Percentiles rank a stretch among this genome's conserved stretches.
phyloP scores from a whole-genome alignment of 1,284 basidiomycete genomes.

The Ceratobasidium theobromae region DNA sequence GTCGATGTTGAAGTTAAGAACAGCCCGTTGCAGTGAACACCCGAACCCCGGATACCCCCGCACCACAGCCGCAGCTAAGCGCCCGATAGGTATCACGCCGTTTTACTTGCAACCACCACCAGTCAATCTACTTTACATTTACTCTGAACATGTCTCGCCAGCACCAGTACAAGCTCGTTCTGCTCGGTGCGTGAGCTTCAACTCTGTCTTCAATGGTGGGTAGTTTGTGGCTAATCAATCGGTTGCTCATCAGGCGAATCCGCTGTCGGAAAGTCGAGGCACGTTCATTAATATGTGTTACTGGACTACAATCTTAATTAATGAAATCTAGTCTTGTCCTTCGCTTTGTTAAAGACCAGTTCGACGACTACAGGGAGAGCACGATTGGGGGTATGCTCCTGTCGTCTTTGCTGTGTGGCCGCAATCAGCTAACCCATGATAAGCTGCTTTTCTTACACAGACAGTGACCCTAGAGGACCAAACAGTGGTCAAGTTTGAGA shows the following conservation, averaged over 20 bases:
- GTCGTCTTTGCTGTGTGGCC: not conserved
- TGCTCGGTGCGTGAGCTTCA: constrained; percentile 63
- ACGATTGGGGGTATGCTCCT: constrained; percentile 71
- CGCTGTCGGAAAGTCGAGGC: constrained; percentile 96
- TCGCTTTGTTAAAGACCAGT: constrained; percentile 95
- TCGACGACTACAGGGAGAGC: constrained; percentile 94
- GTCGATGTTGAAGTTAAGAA: not conserved
- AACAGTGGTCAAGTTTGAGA: constrained; percentile 95
- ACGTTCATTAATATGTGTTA: constrained; percentile 33
- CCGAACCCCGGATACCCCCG: not conserved
- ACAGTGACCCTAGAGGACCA: constrained; percentile 89
- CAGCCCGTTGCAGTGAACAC: not conserved
- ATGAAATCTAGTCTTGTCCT: constrained; percentile 71
- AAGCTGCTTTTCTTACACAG: constrained; percentile 95
- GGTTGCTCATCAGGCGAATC: constrained; percentile 71
- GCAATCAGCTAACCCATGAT: constrained; percentile 30
- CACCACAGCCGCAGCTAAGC: not conserved
- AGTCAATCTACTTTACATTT: constrained; percentile 20
- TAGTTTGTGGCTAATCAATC: constrained; percentile 20
- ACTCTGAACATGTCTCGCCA: constrained; percentile 63
- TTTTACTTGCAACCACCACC: constrained; percentile 44
- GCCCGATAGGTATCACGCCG: not conserved
- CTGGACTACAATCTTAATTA: not conserved
- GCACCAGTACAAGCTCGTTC: constrained; percentile 87
- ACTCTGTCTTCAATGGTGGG: not conserved